Evolutionary conservation across 2,329 filamentous ascomycete species (phyloP), one percentile per base, ranked within the genome.

Genomic region (Sarocladiaceae sp.): DNA sequence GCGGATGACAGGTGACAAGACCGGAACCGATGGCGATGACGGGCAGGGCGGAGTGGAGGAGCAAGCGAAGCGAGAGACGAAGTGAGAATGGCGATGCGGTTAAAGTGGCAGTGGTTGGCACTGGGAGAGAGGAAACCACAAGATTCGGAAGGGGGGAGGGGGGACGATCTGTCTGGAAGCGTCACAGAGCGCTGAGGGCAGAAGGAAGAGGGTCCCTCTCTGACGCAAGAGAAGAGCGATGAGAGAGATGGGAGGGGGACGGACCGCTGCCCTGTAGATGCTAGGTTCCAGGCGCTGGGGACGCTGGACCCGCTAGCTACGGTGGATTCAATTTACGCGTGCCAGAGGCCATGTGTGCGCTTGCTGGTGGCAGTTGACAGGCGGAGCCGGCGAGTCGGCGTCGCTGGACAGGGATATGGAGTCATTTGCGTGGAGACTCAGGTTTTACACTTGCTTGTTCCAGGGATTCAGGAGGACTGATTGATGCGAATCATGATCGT

Each of bases 141-240:
- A n/a, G n/a, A n/a, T n/a, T n/a, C n/a, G n/a, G n/a, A n/a, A n/a
- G n/a, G n/a, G n/a, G n/a, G n/a, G n/a, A n/a, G n/a, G n/a, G n/a
- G n/a, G n/a, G n/a, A n/a, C n/a, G n/a, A n/a, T n/a, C n/a, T n/a
- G n/a, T n/a, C n/a, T n/a, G n/a, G n/a, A n/a, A n/a, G n/a, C n/a
- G n/a, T n/a, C n/a, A 15, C 19, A 29, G 37, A 24, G 37, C 37
- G 23, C 29, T 41, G 37, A 24, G 33, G 37, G 37, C 21, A 16
- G 23, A 15, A 27, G 37, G 37, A 11, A 6, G 7, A n/a, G n/a
- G n/a, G n/a, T n/a, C n/a, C n/a, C n/a, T 27, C 37, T 41, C 37
- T 41, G 37, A 41, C 37, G 37, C 37, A 41, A 41, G 37, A 39
- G 34, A 41, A 24, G 37, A 24, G 37, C 23, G 37, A n/a, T n/a